Evolutionary conservation across 2,329 filamentous ascomycete genomes (phyloP).

Genomic region (Akanthomyces lecanii): DNA sequence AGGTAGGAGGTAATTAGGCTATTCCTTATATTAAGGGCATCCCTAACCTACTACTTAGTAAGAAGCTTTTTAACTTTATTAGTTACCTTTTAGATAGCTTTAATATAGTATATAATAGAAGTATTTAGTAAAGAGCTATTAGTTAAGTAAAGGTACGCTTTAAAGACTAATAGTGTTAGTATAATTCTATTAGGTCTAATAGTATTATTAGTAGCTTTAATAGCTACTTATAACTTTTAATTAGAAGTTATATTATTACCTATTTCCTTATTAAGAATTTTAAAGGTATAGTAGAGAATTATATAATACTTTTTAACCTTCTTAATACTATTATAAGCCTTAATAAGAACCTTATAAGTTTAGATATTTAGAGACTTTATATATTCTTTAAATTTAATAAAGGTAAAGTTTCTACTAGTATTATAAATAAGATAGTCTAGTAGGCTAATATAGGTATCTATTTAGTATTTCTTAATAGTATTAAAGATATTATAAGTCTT

Average conservation of each 20-base stretch:
- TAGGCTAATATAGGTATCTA: neutral
- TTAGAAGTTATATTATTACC: neutral
- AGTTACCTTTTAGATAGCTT: neutral
- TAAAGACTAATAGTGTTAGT: neutral
- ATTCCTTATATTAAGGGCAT: neutral
- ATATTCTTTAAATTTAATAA: neutral
- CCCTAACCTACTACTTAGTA: neutral
- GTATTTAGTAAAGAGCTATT: neutral
- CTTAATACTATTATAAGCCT: neutral
- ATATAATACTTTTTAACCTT: neutral
- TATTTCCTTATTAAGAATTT: neutral
- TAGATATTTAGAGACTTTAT: neutral
- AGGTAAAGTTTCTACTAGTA: neutral
- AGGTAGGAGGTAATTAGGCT: neutral
- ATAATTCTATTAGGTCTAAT: neutral
- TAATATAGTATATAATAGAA: too few species aligned
- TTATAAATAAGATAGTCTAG: neutral
- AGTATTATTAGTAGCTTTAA: conserved; percentile 1
- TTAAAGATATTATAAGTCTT: neutral
- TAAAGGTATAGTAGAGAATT: neutral
- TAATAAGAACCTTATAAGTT: neutral
- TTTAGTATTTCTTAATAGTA: neutral
- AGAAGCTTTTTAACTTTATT: neutral
- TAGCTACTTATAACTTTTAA: neutral
- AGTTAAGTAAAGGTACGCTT: neutral